Percentiles rank a stretch among this genome's conserved stretches.
Conservation (phyloP, 2,329 filamentous ascomycete genomes). For the Dactylellina haptotyla region DNA sequence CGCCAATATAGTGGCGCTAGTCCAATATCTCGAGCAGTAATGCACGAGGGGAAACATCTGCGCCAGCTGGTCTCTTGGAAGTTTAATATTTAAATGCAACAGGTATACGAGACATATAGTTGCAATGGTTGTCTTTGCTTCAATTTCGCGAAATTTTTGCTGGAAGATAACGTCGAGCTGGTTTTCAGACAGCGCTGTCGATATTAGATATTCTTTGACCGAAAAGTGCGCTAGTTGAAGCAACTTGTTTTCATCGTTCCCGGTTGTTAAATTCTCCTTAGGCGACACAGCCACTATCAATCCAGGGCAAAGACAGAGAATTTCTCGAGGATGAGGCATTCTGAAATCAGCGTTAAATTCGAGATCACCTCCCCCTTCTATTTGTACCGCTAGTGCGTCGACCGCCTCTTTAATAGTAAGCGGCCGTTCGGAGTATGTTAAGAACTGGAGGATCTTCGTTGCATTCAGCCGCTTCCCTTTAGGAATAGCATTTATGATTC, state of each 20-base stretch:
- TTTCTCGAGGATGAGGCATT: conserved; percentile 55
- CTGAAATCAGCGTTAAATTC: conserved; percentile 28
- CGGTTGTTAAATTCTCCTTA: neutral
- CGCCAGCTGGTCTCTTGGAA: neutral
- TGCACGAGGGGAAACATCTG: conserved; percentile 52
- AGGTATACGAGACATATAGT: conserved; percentile 57
- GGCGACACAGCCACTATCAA: conserved; percentile 47
- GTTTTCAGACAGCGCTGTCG: neutral
- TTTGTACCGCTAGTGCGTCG: conserved; percentile 3
- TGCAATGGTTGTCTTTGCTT: conserved; percentile 54
- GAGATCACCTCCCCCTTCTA: conserved; percentile 10
- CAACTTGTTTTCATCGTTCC: neutral
- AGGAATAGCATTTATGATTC: conserved; percentile 57
- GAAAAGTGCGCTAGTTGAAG: conserved; percentile 33
- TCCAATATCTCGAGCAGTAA: conserved; percentile 57
- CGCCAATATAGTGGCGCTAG: too few species aligned
- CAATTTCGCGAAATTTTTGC: conserved; percentile 34
- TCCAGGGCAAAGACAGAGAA: conserved; percentile 1
- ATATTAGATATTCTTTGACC: conserved; percentile 15
- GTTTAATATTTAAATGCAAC: conserved; percentile 42
- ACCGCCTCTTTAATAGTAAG: conserved; percentile 38
- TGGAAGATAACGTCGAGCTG: conserved; percentile 57
- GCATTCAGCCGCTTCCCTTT: conserved; percentile 51
- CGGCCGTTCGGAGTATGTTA: conserved; percentile 57
- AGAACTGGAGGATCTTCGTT: conserved; percentile 57